Percentiles rank a stretch among this genome's conserved stretches.
Evolutionary conservation across 208 protist species (phyloP).

Genomic region (Leishmania lainsoni): DNA sequence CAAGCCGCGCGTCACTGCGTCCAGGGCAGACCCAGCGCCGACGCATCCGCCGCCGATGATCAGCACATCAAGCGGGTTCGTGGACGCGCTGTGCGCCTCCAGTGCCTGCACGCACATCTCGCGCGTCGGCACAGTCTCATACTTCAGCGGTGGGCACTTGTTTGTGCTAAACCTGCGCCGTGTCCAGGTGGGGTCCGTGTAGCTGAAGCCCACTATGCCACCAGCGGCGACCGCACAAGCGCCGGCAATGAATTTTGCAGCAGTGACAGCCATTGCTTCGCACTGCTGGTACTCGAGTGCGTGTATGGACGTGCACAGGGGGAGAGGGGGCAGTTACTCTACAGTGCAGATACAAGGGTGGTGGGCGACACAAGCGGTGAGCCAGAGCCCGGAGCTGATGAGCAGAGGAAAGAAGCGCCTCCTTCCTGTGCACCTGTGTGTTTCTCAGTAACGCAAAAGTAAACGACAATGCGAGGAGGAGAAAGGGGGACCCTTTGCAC

Average conservation of each 20-base stretch:
- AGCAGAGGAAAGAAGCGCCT: background rate
- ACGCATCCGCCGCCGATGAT: constrained; percentile 97
- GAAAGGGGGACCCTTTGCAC: background rate
- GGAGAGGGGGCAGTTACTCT: background rate
- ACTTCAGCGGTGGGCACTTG: constrained; percentile 45
- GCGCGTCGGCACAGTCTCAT: constrained; percentile 51
- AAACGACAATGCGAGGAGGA: background rate
- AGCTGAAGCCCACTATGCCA: constrained; percentile 68
- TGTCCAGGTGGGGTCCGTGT: constrained; percentile 82
- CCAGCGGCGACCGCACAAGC: constrained; percentile 44
- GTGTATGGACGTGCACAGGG: background rate
- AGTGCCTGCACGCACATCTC: constrained; percentile 60
- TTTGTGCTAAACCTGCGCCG: constrained; percentile 62
- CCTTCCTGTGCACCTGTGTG: background rate
- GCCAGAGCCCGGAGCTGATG: background rate
- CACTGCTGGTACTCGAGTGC: background rate
- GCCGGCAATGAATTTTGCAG: constrained; percentile 50
- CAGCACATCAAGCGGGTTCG: constrained; percentile 91
- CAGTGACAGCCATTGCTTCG: constrained; percentile 34
- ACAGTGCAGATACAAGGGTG: background rate
- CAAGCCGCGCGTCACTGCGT: constrained; percentile 93
- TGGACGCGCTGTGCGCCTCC: constrained; percentile 37
- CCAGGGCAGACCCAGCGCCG: constrained; percentile 92
- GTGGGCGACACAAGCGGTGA: background rate
- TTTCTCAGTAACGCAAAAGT: background rate